phyloP scores from a whole-genome alignment of 352 stramenopile species.

The Thraustochytrium sp. region DNA sequence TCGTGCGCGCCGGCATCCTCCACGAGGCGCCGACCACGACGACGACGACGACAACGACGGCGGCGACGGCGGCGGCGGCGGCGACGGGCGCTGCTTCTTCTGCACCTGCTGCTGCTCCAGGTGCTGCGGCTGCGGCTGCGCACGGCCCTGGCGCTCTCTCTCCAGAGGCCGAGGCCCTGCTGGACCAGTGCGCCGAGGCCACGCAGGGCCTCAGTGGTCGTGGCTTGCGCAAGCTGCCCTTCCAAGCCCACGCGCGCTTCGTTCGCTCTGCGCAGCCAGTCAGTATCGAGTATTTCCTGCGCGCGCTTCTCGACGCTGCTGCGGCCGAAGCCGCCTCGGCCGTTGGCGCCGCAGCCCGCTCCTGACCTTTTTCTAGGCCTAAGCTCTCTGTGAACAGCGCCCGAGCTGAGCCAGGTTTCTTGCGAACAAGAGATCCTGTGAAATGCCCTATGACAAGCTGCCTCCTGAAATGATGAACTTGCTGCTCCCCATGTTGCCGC shows the following conservation, averaged over 20 bases:
- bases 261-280: neutral
- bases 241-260: conserved; percentile 68
- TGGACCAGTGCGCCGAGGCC: conserved; percentile 50
- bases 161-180: neutral
- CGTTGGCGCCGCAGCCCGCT: neutral
- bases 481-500: neutral
- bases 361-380: too few species aligned
- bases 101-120: too few species aligned
- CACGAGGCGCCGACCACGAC: too few species aligned
- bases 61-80: too few species aligned
- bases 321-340: neutral
- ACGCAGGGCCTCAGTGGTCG: conserved; percentile 66
- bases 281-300: neutral
- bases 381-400: too few species aligned
- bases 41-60: too few species aligned
- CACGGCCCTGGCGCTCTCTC: neutral
- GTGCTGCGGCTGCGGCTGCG: too few species aligned
- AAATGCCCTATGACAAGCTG: too few species aligned
- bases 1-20: conserved; percentile 67
- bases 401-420: too few species aligned
- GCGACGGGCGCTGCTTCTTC: too few species aligned
- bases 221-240: conserved; percentile 70
- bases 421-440: too few species aligned
- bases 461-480: too few species aligned
- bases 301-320: neutral